Percentiles rank a stretch among this genome's conserved stretches.
Evolutionary conservation across 495 filamentous ascomycete genomes (phyloP).

Genomic region (Talaromyces proteolyticus): DNA sequence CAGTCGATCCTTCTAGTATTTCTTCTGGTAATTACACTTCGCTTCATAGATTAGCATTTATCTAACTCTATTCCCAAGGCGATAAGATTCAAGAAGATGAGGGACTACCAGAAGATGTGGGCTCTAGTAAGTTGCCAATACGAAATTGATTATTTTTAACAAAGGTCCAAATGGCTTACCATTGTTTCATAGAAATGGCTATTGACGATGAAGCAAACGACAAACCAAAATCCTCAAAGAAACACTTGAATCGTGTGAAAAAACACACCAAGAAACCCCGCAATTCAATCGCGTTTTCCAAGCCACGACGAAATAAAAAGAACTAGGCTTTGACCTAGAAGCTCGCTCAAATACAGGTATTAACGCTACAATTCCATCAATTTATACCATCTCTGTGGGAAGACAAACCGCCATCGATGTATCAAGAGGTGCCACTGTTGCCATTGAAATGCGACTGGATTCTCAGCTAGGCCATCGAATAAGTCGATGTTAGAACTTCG

Average conservation of each 20-base stretch:
- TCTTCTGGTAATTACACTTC: not conserved
- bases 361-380: not conserved
- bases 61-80: not conserved
- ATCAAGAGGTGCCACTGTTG: too few relatives aligned
- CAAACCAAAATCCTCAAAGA: slow-evolving; percentile 1
- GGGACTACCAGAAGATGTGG: not conserved
- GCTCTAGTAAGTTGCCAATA: not conserved
- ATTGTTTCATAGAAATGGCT: slow-evolving; percentile 4
- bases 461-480: too few relatives aligned
- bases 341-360: too few relatives aligned
- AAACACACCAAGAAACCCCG: slow-evolving; percentile 4
- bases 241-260: slow-evolving; percentile 3
- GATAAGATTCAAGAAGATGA: not conserved
- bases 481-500: too few relatives aligned
- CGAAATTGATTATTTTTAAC: not conserved
- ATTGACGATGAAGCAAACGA: slow-evolving; percentile 1
- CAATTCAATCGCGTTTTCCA: slow-evolving; percentile 3
- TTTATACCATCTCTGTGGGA: not conserved
- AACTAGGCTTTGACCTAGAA: too few relatives aligned
- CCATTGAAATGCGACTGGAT: too few relatives aligned
- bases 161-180: too few relatives aligned
- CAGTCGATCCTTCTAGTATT: not conserved
- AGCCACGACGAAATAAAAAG: slow-evolving; percentile 2
- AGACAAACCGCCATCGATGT: too few relatives aligned
- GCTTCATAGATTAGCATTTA: not conserved